Conservation (phyloP, 352 stramenopile genomes). For the Pythium rishiriense region DNA sequence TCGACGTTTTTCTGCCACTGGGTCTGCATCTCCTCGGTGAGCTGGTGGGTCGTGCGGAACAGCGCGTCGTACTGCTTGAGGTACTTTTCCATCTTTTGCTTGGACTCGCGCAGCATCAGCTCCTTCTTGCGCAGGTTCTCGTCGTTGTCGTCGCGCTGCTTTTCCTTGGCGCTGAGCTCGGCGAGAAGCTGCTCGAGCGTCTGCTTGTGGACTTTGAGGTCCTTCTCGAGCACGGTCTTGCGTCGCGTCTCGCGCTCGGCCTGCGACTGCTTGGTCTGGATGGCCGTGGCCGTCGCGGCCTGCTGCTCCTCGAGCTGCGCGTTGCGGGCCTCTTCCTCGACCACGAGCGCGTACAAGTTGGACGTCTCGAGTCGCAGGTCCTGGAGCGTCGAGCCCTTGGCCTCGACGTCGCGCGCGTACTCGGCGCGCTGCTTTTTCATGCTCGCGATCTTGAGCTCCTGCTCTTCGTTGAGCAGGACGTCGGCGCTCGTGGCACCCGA, state of each 20-base stretch:
- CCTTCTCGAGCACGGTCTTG: constrained; percentile 66
- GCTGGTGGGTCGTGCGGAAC: constrained; percentile 73
- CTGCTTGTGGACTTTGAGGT: constrained; percentile 72
- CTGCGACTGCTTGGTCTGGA: constrained; percentile 63
- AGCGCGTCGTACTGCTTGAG: constrained; percentile 85
- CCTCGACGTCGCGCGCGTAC: constrained; percentile 66
- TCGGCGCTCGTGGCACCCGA: constrained; percentile 27
- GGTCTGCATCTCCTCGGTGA: constrained; percentile 78
- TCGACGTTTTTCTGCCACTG: constrained; percentile 87
- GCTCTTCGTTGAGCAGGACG: constrained; percentile 65
- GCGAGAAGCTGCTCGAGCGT: constrained; percentile 49
- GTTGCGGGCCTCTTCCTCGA: constrained; percentile 67
- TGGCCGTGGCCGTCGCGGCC: constrained; percentile 39
- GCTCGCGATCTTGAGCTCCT: constrained; percentile 66
- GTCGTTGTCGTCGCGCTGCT: constrained; percentile 53
- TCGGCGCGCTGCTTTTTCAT: constrained; percentile 75
- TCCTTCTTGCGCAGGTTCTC: constrained; percentile 72
- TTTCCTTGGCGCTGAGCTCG: constrained; percentile 44
- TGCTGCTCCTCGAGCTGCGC: constrained; percentile 56
- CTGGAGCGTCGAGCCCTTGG: constrained; percentile 64
- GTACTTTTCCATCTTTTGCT: constrained; percentile 89
- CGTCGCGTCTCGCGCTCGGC: constrained; percentile 62
- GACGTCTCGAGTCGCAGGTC: constrained; percentile 66
- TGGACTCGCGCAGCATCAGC: constrained; percentile 69
- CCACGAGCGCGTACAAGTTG: constrained; percentile 60